phyloP scores from a whole-genome alignment of 1,284 basidiomycete species.

The Trichosporon coremiiforme region DNA sequence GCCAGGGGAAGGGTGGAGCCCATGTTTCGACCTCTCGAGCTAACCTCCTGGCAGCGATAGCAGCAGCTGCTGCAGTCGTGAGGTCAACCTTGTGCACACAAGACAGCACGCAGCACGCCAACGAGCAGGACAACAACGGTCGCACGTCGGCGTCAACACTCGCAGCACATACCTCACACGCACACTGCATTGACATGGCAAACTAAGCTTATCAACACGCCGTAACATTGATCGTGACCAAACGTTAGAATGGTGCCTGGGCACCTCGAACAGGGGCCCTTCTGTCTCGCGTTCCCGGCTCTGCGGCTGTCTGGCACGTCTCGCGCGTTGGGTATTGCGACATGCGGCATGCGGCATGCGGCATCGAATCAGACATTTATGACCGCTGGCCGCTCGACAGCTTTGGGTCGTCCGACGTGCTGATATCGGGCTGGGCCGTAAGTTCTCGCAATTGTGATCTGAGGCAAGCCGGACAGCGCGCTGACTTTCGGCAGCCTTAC shows the following conservation, averaged over 20 bases:
- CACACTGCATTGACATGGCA: not conserved
- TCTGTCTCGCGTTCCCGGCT: not conserved
- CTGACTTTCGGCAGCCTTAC: not conserved
- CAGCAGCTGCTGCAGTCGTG: no score
- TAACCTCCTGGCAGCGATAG: no score
- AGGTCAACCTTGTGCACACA: no score
- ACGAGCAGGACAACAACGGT: not conserved
- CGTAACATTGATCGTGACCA: not conserved
- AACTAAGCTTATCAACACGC: not conserved
- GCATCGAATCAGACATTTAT: constrained; percentile 3
- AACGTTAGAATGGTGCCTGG: not conserved
- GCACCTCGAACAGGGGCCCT: not conserved
- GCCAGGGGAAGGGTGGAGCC: constrained; percentile 7
- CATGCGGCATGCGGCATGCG: not conserved
- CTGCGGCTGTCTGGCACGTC: no score
- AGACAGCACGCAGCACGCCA: no score
- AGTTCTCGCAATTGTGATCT: not conserved
- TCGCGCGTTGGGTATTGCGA: no score
- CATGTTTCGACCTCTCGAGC: constrained; percentile 1
- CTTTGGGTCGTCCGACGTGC: not conserved
- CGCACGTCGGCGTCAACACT: not conserved
- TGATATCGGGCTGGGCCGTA: not conserved
- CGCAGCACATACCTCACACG: not conserved
- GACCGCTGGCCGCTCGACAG: not conserved
- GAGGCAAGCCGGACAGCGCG: not conserved